Conservation (phyloP, 2,329 filamentous ascomycete genomes). For the Stromatinia cepivora region DNA sequence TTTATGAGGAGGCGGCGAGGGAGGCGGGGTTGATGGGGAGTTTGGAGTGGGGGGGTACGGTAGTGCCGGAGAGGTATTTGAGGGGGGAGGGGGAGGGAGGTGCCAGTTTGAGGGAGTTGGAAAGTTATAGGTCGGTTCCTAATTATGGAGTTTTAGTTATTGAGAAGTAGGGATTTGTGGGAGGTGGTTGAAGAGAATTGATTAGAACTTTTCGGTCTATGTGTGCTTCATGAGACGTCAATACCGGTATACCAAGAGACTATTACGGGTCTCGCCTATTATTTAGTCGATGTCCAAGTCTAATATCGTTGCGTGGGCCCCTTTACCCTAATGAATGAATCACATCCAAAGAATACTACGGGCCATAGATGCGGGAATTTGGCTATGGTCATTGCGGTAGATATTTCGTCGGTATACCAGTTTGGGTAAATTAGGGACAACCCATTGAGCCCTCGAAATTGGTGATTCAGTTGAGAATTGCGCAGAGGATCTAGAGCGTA, state of each 20-base stretch:
- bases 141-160: slow-evolving; percentile 36
- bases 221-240: neutral
- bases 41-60: slow-evolving; percentile 36
- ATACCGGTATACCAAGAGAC: neutral
- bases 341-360: neutral
- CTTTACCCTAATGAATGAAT: neutral
- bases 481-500: neutral
- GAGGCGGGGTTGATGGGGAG: slow-evolving; percentile 37
- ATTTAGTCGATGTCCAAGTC: neutral
- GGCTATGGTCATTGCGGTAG: neutral
- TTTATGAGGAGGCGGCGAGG: slow-evolving; percentile 39
- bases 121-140: slow-evolving; percentile 33
- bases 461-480: neutral
- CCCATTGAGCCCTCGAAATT: neutral
- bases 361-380: neutral
- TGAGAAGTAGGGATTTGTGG: slow-evolving; percentile 27
- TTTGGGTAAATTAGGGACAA: neutral
- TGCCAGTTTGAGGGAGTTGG: slow-evolving; percentile 35
- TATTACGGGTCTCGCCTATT: too few relatives aligned
- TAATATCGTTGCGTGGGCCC: neutral
- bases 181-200: neutral
- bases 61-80: slow-evolving; percentile 33
- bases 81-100: slow-evolving; percentile 31
- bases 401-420: neutral
- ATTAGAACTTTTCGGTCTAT: too few relatives aligned